phyloP scores from a whole-genome alignment of 768 basidiomycete genomes.

The Leccinum pellstonianum region DNA sequence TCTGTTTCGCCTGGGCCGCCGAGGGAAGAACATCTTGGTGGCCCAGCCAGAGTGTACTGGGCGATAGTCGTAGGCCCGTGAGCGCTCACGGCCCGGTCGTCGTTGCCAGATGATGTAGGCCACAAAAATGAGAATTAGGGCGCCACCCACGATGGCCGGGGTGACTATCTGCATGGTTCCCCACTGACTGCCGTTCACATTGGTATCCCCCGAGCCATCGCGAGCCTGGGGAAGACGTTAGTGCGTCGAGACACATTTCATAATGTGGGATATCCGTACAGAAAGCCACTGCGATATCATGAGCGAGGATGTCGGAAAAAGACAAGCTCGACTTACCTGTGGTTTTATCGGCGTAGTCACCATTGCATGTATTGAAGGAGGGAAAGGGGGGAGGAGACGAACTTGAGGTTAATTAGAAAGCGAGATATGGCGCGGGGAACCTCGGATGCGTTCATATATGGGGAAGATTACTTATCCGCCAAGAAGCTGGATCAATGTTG shows the following conservation, averaged over 20 bases:
- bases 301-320: neutral
- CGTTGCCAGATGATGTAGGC: constrained; percentile 27
- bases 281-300: constrained; percentile 18
- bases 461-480: constrained; percentile 15
- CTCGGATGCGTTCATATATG: constrained; percentile 17
- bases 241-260: neutral
- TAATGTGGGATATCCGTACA: constrained; percentile 14
- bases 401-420: neutral
- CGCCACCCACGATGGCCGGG: constrained; percentile 35
- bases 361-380: constrained; percentile 22
- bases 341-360: constrained; percentile 9
- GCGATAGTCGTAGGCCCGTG: constrained; percentile 12
- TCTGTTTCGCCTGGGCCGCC: constrained; percentile 12
- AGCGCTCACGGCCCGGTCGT: constrained; percentile 4
- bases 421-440: constrained; percentile 19
- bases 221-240: constrained; percentile 17
- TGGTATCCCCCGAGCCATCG: neutral
- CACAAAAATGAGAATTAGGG: constrained; percentile 24
- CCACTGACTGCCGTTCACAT: constrained; percentile 16
- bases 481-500: constrained; percentile 17
- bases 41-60: constrained; percentile 15
- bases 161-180: constrained; percentile 33
- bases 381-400: neutral
- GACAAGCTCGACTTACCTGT: constrained; percentile 12
- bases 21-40: constrained; percentile 15